Evolutionary conservation across 2,329 filamentous ascomycete species (phyloP), one percentile per base, ranked within the genome.

Genomic region (Lachnellula hyalina): DNA sequence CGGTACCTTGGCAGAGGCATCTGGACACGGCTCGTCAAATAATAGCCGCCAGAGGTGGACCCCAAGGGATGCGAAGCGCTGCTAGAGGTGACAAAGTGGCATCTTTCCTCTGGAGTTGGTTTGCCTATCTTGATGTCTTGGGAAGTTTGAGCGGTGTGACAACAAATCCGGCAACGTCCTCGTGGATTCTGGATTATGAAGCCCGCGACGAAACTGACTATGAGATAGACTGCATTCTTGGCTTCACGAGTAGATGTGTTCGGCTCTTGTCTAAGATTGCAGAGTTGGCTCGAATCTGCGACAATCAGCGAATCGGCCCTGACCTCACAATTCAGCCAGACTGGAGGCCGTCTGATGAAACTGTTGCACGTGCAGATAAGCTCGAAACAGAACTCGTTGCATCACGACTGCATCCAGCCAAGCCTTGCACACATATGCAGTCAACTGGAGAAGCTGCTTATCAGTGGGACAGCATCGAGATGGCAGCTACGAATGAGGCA

Each of bases 41-140:
- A 62, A 91, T 93, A 63, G 75, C 84, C 14, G 80, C 83, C 3
- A 82, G 87, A 6, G 79, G 79, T 41, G 82, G 83, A 19, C 77
- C 83, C 9, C 77, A 81, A 50, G 72, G 77, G 28, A 79, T 80
- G 61, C 70, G 71, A 53, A 63, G 53, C 12, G 57, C 71, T 64
- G 77, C 73, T 62, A 70, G 76, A 53, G 65, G 79, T 65, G 77
- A 85, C 65, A 75, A 82, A 65, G 77, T 89, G 52, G 79, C 85
- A 52, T 86, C 86, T 51, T 94, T 95, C 66, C 77, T 94, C 9
- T 85, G 83, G 61, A 83, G 87, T 55, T 95, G 90, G 90, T 87
- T 94, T 60, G 87, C 86, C 1, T 94, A 94, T 70, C 78, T 95
- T 19, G 89, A 94, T 65, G 84, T 94, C 1, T 74, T 94, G 53